Base-by-base conservation (phyloP, 768 basidiomycete species). In the Tephrocybe sp. region DNA sequence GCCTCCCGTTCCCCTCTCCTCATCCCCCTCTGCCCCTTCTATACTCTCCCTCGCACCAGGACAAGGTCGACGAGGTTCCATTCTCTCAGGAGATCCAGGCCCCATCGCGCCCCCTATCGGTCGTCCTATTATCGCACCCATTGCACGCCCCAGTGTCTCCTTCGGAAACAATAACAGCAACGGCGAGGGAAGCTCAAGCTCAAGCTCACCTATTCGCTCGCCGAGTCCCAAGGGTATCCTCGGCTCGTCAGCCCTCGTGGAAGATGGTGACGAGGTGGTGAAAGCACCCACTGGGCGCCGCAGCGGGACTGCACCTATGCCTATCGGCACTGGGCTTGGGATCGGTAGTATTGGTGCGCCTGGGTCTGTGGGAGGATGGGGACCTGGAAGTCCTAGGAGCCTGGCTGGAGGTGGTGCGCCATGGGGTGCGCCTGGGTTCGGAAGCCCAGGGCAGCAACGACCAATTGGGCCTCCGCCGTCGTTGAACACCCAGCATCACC, bases 181-280 rank as follows among this genome's bases (percentile, higher is more conserved):
- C 17, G 77, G 76, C 4, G 82, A 84, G 14, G 76, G 76, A 0
- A 81, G 78, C 7, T 83, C 86, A 0, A 81, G 81, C 2, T 84
- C 84, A 10, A 83, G 81, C 3, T 88, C 86, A 1, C 77, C 78
- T 14, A 68, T 65, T 41, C 72, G 77, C 11, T 75, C 74, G 21
- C 76, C 78, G 5, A 79, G 77, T 57, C 78, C 79, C 2, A 90
- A 90, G 62, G 83, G 83, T 34, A 69, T 84, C 30, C 73, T 90
- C 6, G 90, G 90, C 11, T 90, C 89, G 12, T 86, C 86, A 4
- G 89, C 90, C 17, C 75, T 91, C 17, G 81, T 84, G 2, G 81
- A 88, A 12, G 88, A 90, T 53, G 89, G 89, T 54, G 90, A 92
- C 63, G 89, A 91, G 62, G 85, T 90, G 10, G 79, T 91, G 14